A percentile compares a stretch with the other conserved stretches of the same genome.
Conservation (phyloP, 2,329 filamentous ascomycete species). For the Hymenoscyphus infarciens region DNA sequence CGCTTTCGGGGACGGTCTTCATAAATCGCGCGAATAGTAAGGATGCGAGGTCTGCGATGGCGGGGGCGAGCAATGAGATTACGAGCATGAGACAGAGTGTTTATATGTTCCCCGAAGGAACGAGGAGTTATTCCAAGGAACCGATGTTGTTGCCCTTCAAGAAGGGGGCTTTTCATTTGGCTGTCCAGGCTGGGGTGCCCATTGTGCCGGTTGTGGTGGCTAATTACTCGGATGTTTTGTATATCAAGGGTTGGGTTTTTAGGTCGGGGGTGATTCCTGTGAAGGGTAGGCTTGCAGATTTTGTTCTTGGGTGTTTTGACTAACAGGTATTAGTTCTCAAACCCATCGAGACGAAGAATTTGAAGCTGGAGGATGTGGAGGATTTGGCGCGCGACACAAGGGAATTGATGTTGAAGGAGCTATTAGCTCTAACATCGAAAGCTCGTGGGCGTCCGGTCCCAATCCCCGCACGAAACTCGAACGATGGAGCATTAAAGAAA, state of each 20-base stretch:
- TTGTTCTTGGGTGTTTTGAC: not conserved
- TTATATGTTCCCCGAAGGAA: constrained; percentile 90
- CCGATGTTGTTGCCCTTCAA: constrained; percentile 91
- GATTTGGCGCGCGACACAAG: constrained; percentile 64
- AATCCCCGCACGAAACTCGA: constrained; percentile 23
- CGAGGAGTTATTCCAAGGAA: constrained; percentile 80
- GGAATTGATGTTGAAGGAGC: constrained; percentile 71
- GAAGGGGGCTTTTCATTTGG: constrained; percentile 96
- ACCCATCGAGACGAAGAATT: constrained; percentile 71
- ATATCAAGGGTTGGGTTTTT: constrained; percentile 61
- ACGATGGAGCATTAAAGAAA: constrained; percentile 27
- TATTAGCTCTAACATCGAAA: constrained; percentile 51
- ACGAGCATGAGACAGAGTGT: constrained; percentile 67
- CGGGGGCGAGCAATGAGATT: constrained; percentile 78
- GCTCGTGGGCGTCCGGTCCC: constrained; percentile 41
- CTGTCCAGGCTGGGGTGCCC: constrained; percentile 88
- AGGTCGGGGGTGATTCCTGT: constrained; percentile 67
- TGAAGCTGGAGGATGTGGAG: constrained; percentile 75
- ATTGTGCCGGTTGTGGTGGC: constrained; percentile 82
- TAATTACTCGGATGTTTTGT: constrained; percentile 73
- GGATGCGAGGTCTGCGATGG: constrained; percentile 81
- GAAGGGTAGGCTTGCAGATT: constrained; percentile 54
- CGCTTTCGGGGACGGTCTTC: constrained; percentile 84
- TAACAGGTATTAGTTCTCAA: constrained; percentile 58
- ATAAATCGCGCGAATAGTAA: constrained; percentile 86